Conservation (phyloP, 129 eudicot species). For the Escallonia rubra region DNA sequence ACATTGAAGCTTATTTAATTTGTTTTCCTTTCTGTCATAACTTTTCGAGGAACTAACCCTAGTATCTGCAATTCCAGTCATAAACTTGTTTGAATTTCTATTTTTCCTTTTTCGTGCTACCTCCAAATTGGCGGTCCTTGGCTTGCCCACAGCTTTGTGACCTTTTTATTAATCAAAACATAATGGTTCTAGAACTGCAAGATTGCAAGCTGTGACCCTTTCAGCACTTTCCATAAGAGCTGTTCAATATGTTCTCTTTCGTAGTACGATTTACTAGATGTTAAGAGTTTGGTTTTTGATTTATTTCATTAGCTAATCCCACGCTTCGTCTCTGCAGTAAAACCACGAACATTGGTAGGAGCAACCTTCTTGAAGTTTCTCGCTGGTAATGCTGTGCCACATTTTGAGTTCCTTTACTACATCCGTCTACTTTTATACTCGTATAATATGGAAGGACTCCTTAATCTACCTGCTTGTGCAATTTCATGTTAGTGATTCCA, state of each 20-base stretch:
- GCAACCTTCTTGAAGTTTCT: conserved; percentile 90
- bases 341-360: conserved; percentile 76
- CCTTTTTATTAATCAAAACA: not conserved
- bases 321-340: conserved; percentile 48
- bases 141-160: not conserved
- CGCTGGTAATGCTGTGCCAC: conserved; percentile 45
- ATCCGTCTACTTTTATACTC: too few species aligned
- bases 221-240: not conserved
- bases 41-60: not conserved
- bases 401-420: not conserved
- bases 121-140: not conserved
- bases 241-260: not conserved
- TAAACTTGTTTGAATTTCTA: too few species aligned
- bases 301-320: conserved; percentile 5
- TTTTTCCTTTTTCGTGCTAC: too few species aligned
- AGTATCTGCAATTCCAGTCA: too few species aligned
- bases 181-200: not conserved
- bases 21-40: not conserved
- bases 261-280: not conserved
- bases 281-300: conserved; percentile 1
- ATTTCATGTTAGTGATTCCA: not conserved
- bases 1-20: not conserved
- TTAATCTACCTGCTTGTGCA: not conserved
- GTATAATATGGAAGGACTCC: not conserved
- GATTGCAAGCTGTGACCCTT: not conserved